A percentile compares a stretch with the other conserved stretches of the same genome.
Evolutionary conservation across 2,329 filamentous ascomycete genomes (phyloP).

Genomic region (Aspergillus sp.): DNA sequence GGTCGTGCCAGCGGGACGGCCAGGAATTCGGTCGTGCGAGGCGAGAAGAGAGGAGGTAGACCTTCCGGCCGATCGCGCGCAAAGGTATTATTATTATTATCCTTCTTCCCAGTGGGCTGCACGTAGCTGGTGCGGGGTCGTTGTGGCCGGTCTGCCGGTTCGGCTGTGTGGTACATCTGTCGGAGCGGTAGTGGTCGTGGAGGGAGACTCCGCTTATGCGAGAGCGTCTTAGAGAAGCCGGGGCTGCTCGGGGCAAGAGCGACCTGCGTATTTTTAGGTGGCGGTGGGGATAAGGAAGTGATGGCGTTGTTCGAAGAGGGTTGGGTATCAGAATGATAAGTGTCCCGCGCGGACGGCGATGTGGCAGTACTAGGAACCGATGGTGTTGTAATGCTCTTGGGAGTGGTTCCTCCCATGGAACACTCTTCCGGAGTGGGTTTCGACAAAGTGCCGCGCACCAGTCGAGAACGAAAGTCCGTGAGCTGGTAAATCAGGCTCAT

Average conservation of each 20-base stretch:
- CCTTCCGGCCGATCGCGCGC: constrained; percentile 29
- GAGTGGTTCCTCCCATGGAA: constrained; percentile 25
- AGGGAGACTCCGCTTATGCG: constrained; percentile 25
- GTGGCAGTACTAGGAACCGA: constrained; percentile 1
- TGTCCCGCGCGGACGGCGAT: constrained; percentile 10
- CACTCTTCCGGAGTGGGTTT: constrained; percentile 28
- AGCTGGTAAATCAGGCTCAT: constrained; percentile 63
- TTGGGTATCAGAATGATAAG: constrained; percentile 12
- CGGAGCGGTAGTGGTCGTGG: constrained; percentile 33
- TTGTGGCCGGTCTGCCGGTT: constrained; percentile 10
- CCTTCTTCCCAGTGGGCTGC: constrained; percentile 14
- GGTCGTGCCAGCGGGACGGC: constrained; percentile 29
- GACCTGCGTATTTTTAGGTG: constrained; percentile 16
- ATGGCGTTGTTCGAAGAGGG: constrained; percentile 17
- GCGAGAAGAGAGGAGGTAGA: constrained; percentile 36
- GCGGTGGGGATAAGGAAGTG: constrained; percentile 15
- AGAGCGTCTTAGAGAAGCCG: constrained; percentile 17
- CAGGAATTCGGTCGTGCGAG: constrained; percentile 37
- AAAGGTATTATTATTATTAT: constrained; percentile 26
- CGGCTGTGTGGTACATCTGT: constrained; percentile 24
- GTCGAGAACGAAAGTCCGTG: constrained; percentile 50
- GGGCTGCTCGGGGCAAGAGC: constrained; percentile 19
- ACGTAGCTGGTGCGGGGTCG: constrained; percentile 12
- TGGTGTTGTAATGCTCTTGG: constrained; percentile 12
- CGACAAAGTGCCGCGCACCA: constrained; percentile 25